Percentiles rank a stretch among this genome's conserved stretches.
These are phyloP conservation scores for Penicillium flavigenum DNA, from an alignment of 495 filamentous ascomycete genomes.

Conservation along the genomic window DNA sequence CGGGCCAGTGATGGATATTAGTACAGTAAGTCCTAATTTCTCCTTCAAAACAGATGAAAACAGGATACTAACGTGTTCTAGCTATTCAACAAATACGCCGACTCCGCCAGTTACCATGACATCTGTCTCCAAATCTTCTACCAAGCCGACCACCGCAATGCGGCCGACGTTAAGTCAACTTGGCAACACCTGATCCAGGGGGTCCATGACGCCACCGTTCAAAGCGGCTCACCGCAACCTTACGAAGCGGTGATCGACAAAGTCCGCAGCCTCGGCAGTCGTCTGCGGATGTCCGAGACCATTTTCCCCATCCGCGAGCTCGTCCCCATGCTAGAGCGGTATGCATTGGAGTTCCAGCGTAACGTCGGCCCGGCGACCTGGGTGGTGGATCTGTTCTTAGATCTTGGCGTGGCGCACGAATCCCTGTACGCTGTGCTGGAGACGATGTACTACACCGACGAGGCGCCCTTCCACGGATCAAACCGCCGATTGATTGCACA, in stretches of 20 bases:
- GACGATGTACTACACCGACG: slow-evolving; percentile 76
- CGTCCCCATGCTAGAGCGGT: slow-evolving; percentile 73
- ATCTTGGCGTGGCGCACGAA: slow-evolving; percentile 72
- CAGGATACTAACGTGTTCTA: slow-evolving; percentile 32
- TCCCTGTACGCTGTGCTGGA: slow-evolving; percentile 76
- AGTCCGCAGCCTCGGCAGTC: slow-evolving; percentile 72
- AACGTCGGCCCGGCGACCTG: slow-evolving; percentile 67
- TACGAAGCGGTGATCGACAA: slow-evolving; percentile 77
- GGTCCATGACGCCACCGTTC: slow-evolving; percentile 61
- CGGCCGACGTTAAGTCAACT: slow-evolving; percentile 72
- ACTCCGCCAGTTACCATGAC: slow-evolving; percentile 86
- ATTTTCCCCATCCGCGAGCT: slow-evolving; percentile 71
- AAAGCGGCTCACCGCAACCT: slow-evolving; percentile 56
- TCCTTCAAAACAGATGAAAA: not conserved
- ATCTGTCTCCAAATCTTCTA: slow-evolving; percentile 89
- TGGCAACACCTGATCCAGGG: slow-evolving; percentile 80
- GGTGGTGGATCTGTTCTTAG: slow-evolving; percentile 78
- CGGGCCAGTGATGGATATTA: slow-evolving; percentile 69
- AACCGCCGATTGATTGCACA: slow-evolving; percentile 59
- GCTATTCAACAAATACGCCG: slow-evolving; percentile 89
- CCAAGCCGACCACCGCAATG: slow-evolving; percentile 81
- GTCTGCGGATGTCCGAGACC: slow-evolving; percentile 72
- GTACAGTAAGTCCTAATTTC: slow-evolving; percentile 58
- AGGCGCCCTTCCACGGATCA: slow-evolving; percentile 73
- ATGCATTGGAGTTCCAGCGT: slow-evolving; percentile 70